These are phyloP conservation scores for Solanum chmielewskii DNA, from an alignment of 257 asterid genomes.

Conservation along the genomic window DNA sequence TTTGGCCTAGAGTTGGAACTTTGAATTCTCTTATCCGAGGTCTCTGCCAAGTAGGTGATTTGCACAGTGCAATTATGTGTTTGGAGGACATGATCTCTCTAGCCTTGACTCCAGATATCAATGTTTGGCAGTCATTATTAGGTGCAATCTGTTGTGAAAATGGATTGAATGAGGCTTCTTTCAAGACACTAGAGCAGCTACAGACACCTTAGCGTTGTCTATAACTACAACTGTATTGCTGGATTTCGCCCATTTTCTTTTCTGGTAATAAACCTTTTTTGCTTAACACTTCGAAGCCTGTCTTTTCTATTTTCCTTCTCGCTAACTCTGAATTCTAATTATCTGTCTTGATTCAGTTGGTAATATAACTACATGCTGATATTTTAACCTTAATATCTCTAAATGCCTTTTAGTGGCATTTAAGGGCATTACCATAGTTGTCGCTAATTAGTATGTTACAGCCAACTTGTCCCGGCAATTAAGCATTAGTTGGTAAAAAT, in stretches of 20 bases:
- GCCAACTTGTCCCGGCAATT: not conserved
- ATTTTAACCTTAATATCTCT: not conserved
- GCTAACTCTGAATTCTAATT: not conserved
- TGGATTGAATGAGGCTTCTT: constrained; percentile 4
- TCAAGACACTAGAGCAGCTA: constrained; percentile 3
- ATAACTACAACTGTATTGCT: not conserved
- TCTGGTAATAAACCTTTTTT: not conserved
- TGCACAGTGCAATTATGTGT: constrained; percentile 61
- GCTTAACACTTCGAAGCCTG: not conserved
- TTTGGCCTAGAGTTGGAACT: constrained; percentile 46
- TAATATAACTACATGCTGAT: not conserved
- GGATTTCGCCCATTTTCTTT: not conserved
- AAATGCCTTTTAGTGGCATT: not conserved
- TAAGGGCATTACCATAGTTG: not conserved
- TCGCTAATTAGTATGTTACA: not conserved
- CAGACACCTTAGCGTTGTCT: not conserved
- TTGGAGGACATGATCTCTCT: constrained; percentile 85
- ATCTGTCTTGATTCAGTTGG: not conserved
- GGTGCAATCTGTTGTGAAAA: constrained; percentile 39
- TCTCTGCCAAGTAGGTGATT: constrained; percentile 43
- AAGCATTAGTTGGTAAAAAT: not conserved
- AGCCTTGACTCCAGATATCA: constrained; percentile 42
- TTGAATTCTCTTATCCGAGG: constrained; percentile 43
- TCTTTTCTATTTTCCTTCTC: not conserved
- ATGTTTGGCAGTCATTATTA: constrained; percentile 59